Evolutionary conservation across 257 asterid genomes (phyloP), one percentile per base, ranked within the genome.

Genomic region (Petrea volubilis): DNA sequence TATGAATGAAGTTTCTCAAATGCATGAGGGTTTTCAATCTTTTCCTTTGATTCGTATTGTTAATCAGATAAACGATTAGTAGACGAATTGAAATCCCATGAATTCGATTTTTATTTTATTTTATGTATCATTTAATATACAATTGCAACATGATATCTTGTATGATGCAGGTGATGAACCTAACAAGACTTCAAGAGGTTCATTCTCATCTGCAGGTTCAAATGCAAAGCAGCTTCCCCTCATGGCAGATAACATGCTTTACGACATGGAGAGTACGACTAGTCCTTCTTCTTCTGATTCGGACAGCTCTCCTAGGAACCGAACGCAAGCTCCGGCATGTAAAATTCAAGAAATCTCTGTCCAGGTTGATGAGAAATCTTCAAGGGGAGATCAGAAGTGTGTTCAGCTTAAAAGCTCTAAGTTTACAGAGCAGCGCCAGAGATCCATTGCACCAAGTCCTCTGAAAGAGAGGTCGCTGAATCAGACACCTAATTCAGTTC

Each of bases 241-340:
- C 38, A 60, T 92, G 93, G 70, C 83, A 15, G 97, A 90, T 69
- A 92, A 92, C 55, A 74, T 92, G 29, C 65, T 92, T 56, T 92
- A 83, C 44, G 92, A 86, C 77, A 86, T 92, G 93, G 97, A 92
- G 73, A 80, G 80, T 59, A 77, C 87, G 24, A 85, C 92, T 29
- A 80, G 89, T 57, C 83, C 89, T 70, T 92, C 98, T 0, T 87
- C 98, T n/a, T 92, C 98, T n/a, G 97, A 90, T 79, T 85, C 96
- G 27, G 96, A 93, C 25, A 67, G 74, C 72, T 71, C 86, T 25
- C 80, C 78, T 1, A 65, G 63, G 64, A 85, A 71, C 51, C 64
- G n/a, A 51, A 53, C 60, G 27, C 82, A 59, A 53, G 63, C 72
- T 57, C 77, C 41, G 20, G 12, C 55, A 27, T 52, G 36, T 49